Evolutionary conservation across 176 grass and related monocot species (phyloP), one percentile per base, ranked within the genome.

Genomic region (Musa schizocarpa): DNA sequence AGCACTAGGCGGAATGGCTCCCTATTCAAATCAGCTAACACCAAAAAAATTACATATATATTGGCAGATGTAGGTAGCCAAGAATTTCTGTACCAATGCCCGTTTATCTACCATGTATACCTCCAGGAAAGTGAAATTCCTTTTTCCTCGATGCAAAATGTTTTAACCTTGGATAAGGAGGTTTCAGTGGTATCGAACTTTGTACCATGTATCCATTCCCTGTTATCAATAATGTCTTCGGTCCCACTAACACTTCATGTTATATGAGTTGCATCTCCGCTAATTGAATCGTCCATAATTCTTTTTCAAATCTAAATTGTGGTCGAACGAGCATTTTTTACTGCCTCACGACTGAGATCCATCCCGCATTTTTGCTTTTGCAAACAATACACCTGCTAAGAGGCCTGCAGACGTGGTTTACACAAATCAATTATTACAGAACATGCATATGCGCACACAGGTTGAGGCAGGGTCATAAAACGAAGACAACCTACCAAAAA

Each of bases 321-420:
- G 65, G 6, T 43, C 34, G 4, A 4, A 43, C 34, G 14, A 0
- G 9, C 10, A 68, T 3, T 26, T 26, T 13, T 13, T 68, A 1
- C 20, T 52, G 11, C 11, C 69, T 72, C 50, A 52, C 24, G 20
- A 72, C n/a, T 53, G n/a, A 4, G 69, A 72, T 79, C 72, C 82
- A 23, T 81, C 75, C 12, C 77, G 74, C 78, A 98, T 87, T 81
- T 98, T 98, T 2, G 88, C 95, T 80, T 82, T 89, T 14, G 90
- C 88, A 2, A 98, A 98, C 56, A 98, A 91, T 51, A 98, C 81
- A 56, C 95, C 95, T 16, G 95, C 95, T 81, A 93, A 86, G 70
- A 91, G 76, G 61, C 95, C 95, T 98, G 69, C 71, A 50, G 78
- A 74, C 59, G 22, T 71, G 70, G 3, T 19, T 23, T 22, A 50